These are phyloP conservation scores for Licmophora abbreviata DNA, from an alignment of 108 stramenopile species.

Conservation along the genomic window DNA sequence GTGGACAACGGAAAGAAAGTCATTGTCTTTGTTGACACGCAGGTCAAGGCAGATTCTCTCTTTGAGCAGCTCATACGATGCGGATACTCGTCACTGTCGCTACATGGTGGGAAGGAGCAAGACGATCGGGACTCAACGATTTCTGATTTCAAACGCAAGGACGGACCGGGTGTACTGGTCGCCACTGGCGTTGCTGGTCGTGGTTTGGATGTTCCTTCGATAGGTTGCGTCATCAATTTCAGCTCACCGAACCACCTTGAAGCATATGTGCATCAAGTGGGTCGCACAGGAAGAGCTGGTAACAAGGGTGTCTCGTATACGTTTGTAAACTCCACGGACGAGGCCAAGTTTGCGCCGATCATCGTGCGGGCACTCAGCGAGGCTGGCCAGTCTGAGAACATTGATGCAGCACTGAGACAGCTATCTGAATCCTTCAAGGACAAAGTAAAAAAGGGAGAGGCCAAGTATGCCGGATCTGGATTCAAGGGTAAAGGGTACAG, in stretches of 20 bases:
- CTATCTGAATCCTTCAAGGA: constrained; percentile 87
- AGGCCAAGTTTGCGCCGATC: constrained; percentile 93
- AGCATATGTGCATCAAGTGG: constrained; percentile 98
- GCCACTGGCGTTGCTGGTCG: constrained; percentile 93
- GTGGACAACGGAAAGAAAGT: constrained; percentile 89
- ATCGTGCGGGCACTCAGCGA: constrained; percentile 88
- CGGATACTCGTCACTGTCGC: constrained; percentile 90
- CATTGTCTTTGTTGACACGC: constrained; percentile 96
- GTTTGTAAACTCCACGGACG: constrained; percentile 86
- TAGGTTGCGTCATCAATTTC: constrained; percentile 93
- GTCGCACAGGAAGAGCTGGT: constrained; percentile 94
- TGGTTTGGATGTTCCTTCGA: constrained; percentile 93
- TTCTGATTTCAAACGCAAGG: constrained; percentile 90
- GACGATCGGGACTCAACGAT: constrained; percentile 98
- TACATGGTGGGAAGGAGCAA: constrained; percentile 99
- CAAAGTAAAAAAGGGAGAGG: constrained; percentile 92
- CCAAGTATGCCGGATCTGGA: constrained; percentile 87
- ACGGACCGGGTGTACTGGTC: constrained; percentile 82
- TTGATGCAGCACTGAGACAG: constrained; percentile 72
- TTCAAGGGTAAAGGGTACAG: constrained; percentile 96
- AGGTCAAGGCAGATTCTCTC: constrained; percentile 88
- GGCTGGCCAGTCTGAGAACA: constrained; percentile 83
- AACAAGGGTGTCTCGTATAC: constrained; percentile 94
- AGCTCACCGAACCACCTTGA: constrained; percentile 97
- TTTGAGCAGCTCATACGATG: constrained; percentile 88